Conservation (phyloP, 495 filamentous ascomycete genomes). For the Aspergillus nidulans region DNA sequence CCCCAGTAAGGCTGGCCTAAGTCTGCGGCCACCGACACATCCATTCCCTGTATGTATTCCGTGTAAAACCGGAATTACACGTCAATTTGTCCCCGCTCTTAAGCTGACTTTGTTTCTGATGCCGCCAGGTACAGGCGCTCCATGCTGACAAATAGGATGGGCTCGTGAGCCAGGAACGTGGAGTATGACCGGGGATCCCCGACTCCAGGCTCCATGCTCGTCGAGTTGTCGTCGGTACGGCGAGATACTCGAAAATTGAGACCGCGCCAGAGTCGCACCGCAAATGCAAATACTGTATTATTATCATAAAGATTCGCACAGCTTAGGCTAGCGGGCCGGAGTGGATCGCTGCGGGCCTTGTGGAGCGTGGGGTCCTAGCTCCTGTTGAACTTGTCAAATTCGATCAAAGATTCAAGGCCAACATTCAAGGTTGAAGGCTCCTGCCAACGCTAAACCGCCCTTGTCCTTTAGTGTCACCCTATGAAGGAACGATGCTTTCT, state of each 20-base stretch:
- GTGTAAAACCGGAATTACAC: conserved; percentile 1
- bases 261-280: background rate
- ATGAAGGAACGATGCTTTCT: conserved; percentile 12
- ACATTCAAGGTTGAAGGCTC: conserved; percentile 8
- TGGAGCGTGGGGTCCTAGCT: conserved; percentile 26
- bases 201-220: background rate
- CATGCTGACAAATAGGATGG: background rate
- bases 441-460: conserved; percentile 8
- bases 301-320: conserved; percentile 22
- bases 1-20: conserved; percentile 23
- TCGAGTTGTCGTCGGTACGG: background rate
- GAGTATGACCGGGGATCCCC: background rate
- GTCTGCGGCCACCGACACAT: background rate
- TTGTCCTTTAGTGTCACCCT: conserved; percentile 5
- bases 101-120: background rate
- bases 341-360: conserved; percentile 26
- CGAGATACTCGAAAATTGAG: background rate
- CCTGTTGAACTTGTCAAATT: background rate
- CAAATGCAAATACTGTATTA: no score
- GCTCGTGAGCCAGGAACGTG: background rate
- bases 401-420: background rate
- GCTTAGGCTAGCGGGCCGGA: conserved; percentile 28
- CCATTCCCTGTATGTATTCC: background rate
- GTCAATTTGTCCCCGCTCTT: background rate
- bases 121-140: background rate